Conservation (phyloP, 148 eudicot genomes). For the Persicaria tinctoria region DNA sequence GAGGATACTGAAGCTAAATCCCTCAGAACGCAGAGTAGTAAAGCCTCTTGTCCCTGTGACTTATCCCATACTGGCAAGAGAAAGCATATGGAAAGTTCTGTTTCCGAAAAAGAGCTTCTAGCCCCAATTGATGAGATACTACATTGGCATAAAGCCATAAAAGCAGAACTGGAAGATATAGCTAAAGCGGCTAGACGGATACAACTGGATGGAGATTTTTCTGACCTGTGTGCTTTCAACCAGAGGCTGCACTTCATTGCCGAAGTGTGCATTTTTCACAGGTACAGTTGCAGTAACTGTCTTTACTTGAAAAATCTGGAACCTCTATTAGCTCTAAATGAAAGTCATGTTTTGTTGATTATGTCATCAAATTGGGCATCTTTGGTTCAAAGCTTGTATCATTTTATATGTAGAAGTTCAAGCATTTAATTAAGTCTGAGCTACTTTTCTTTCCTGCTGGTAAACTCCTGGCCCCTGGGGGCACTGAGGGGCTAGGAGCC, state of each 20-base stretch:
- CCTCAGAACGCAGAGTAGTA: slow-evolving; percentile 25
- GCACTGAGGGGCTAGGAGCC: background rate
- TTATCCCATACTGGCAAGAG: slow-evolving; percentile 42
- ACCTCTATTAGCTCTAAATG: background rate
- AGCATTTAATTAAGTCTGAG: background rate
- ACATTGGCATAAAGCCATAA: slow-evolving; percentile 90
- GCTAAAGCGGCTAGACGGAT: slow-evolving; percentile 85
- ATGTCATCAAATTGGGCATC: background rate
- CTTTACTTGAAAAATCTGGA: background rate
- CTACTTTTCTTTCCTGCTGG: background rate
- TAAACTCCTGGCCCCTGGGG: background rate
- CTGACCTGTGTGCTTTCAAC: slow-evolving; percentile 70
- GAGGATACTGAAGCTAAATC: slow-evolving; percentile 26
- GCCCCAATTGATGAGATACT: slow-evolving; percentile 85
- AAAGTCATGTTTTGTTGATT: background rate
- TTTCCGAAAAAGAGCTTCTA: slow-evolving; percentile 25
- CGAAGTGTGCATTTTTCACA: slow-evolving; percentile 97
- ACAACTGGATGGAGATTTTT: slow-evolving; percentile 58
- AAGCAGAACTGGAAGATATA: slow-evolving; percentile 71
- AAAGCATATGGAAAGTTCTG: slow-evolving; percentile 32
- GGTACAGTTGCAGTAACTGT: slow-evolving; percentile 32
- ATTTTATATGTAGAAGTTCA: background rate
- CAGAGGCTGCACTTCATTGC: slow-evolving; percentile 90
- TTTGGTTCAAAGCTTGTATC: background rate
- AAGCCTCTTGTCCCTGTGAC: slow-evolving; percentile 46